A percentile compares a stretch with the other conserved stretches of the same genome.
phyloP scores from a whole-genome alignment of 1,139 yeast species.

The Scheffersomyces titani region DNA sequence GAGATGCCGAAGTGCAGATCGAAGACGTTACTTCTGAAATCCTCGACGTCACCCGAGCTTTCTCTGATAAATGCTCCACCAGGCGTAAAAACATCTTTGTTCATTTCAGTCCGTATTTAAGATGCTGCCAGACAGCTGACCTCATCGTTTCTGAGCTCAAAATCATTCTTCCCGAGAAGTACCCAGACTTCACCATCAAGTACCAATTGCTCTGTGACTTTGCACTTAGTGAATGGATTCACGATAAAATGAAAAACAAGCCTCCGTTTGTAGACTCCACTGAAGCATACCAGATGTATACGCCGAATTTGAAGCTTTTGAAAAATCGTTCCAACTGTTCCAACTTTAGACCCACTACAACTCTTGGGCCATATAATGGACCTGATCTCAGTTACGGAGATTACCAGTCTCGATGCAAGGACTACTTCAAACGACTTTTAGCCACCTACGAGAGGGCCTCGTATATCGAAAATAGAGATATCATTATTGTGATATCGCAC shows the following conservation, averaged over 20 bases:
- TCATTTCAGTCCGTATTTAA: constrained; percentile 47
- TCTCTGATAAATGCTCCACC: constrained; percentile 13
- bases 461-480: constrained; percentile 35
- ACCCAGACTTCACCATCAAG: constrained; percentile 36
- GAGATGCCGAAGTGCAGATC: constrained; percentile 30
- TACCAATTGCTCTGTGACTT: constrained; percentile 48
- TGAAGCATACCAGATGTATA: constrained; percentile 51
- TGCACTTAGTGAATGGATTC: constrained; percentile 52
- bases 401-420: constrained; percentile 43
- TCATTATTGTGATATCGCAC: constrained; percentile 43
- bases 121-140: constrained; percentile 51
- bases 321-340: constrained; percentile 38
- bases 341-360: constrained; percentile 48
- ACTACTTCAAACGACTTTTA: constrained; percentile 42
- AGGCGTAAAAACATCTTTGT: constrained; percentile 39
- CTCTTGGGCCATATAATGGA: constrained; percentile 50
- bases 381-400: constrained; percentile 44
- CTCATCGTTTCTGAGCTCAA: constrained; percentile 34
- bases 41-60: constrained; percentile 24
- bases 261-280: constrained; percentile 48
- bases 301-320: constrained; percentile 43
- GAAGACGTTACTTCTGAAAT: constrained; percentile 33
- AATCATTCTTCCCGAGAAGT: constrained; percentile 20
- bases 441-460: constrained; percentile 48
- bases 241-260: constrained; percentile 45